phyloP scores from a whole-genome alignment of 371 early-diverging fungal genomes.

The Mucor piriformis region DNA sequence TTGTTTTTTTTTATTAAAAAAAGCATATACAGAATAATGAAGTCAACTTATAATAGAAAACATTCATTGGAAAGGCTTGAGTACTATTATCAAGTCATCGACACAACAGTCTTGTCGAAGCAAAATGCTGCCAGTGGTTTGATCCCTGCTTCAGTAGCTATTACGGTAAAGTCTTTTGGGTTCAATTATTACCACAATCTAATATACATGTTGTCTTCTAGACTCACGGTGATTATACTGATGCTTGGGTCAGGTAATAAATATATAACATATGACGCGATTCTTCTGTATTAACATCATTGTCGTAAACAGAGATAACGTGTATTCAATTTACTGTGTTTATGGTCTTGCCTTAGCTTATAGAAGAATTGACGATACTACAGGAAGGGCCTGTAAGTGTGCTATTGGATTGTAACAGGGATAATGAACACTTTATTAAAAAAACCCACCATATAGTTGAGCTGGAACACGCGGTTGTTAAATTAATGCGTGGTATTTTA shows the following conservation, averaged over 20 bases:
- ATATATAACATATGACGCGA: background rate
- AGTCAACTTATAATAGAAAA: conserved; percentile 21
- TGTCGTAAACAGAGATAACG: conserved; percentile 73
- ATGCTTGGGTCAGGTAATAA: conserved; percentile 88
- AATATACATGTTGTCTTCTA: conserved; percentile 7
- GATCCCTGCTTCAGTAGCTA: conserved; percentile 89
- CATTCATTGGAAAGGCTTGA: conserved; percentile 63
- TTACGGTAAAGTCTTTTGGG: conserved; percentile 74
- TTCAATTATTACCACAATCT: too few species aligned
- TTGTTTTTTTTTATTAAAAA: conserved; percentile 2
- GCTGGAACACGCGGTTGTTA: conserved; percentile 83
- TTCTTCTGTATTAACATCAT: background rate
- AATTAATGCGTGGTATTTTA: conserved; percentile 78
- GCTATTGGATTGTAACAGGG: background rate
- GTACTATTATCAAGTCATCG: conserved; percentile 75
- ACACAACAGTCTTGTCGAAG: conserved; percentile 74
- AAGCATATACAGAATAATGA: background rate
- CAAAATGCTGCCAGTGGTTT: conserved; percentile 87
- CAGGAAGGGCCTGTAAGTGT: conserved; percentile 79
- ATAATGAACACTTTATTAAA: background rate
- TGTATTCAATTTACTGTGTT: conserved; percentile 89
- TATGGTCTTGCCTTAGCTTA: conserved; percentile 88
- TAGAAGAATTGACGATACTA: conserved; percentile 80
- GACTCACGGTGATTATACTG: conserved; percentile 83
- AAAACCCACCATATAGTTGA: conserved; percentile 61